A percentile compares a stretch with the other conserved stretches of the same genome.
Evolutionary conservation across 495 filamentous ascomycete genomes (phyloP).

Genomic region (Sporormia fimetaria): DNA sequence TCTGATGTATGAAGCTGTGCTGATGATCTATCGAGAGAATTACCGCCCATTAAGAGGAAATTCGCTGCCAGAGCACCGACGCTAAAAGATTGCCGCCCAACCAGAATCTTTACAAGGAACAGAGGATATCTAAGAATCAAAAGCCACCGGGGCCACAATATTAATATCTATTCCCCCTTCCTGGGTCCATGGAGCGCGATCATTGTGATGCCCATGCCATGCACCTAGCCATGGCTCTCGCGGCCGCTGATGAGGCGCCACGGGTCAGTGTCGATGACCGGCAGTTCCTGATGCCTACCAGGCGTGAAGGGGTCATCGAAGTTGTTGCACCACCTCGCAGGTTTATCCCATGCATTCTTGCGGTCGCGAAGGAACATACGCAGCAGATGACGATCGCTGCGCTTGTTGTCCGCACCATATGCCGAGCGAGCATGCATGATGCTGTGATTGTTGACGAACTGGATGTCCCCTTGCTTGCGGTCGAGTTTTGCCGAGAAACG

Average conservation of each 20-base stretch:
- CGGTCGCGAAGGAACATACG: constrained; percentile 26
- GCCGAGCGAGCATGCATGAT: constrained; percentile 26
- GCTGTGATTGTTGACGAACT: constrained; percentile 25
- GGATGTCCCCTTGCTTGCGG: constrained; percentile 23
- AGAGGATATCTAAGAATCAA: neutral
- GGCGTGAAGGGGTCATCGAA: constrained; percentile 22
- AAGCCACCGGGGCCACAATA: no score
- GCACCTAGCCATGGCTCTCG: constrained; percentile 19
- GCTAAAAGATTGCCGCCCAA: neutral
- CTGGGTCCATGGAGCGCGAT: no score
- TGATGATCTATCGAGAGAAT: no score
- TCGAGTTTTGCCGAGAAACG: constrained; percentile 16
- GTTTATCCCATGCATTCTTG: constrained; percentile 19
- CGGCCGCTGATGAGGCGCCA: constrained; percentile 23
- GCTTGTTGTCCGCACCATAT: constrained; percentile 8
- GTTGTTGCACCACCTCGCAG: constrained; percentile 2
- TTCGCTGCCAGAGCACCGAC: neutral
- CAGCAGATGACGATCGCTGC: constrained; percentile 19
- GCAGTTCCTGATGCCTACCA: constrained; percentile 15
- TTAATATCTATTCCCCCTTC: no score
- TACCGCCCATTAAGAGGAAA: no score
- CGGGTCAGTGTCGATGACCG: constrained; percentile 21
- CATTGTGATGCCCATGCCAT: no score
- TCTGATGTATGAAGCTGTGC: no score
- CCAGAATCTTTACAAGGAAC: neutral